Evolutionary conservation across 371 early-diverging fungal genomes (phyloP).

Genomic region (Apophysomyces variabilis): DNA sequence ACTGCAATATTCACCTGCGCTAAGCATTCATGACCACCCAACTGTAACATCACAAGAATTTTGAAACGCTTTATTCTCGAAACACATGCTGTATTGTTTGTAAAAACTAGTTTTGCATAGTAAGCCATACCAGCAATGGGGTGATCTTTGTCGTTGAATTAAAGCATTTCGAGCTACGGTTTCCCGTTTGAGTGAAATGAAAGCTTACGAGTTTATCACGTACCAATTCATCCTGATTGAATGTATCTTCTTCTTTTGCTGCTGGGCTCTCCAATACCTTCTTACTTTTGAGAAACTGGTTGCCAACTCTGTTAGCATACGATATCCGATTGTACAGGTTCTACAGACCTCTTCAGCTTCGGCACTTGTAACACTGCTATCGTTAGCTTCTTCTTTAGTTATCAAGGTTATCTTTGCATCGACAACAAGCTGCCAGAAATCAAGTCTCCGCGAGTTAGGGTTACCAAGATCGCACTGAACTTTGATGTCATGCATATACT

Average conservation of each 20-base stretch:
- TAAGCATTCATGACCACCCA: too few relatives aligned
- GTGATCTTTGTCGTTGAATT: too few relatives aligned
- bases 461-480: slow-evolving; percentile 21
- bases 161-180: too few relatives aligned
- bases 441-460: slow-evolving; percentile 25
- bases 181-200: too few relatives aligned
- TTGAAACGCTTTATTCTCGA: too few relatives aligned
- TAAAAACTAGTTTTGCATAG: too few relatives aligned
- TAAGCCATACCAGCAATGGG: too few relatives aligned
- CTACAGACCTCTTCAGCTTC: slow-evolving; percentile 38
- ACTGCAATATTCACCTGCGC: too few relatives aligned
- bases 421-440: slow-evolving; percentile 48
- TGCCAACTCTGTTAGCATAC: background rate
- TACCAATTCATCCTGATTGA: slow-evolving; percentile 4
- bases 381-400: slow-evolving; percentile 39
- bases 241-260: background rate
- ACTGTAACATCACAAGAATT: too few relatives aligned
- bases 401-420: slow-evolving; percentile 37
- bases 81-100: too few relatives aligned
- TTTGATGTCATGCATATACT: slow-evolving; percentile 35
- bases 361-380: slow-evolving; percentile 29
- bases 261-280: background rate
- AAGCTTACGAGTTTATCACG: background rate
- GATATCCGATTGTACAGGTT: background rate
- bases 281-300: background rate